Evolutionary conservation across 83 land plant species (phyloP).

Genomic region (Isoetes engelmannii): DNA sequence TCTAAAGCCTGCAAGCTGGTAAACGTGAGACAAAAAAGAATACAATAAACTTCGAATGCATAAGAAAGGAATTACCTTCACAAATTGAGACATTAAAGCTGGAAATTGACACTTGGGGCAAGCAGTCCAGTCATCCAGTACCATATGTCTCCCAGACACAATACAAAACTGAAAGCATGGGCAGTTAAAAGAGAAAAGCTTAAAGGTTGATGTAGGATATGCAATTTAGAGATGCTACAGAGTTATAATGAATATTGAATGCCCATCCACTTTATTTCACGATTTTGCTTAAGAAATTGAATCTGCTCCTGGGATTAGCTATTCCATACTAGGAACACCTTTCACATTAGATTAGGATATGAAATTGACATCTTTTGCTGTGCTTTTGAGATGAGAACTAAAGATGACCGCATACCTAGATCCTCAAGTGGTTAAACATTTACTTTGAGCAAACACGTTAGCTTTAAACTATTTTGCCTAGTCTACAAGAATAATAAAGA

Average conservation of each 20-base stretch:
- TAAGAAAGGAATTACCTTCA: conserved; percentile 15
- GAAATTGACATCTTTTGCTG: neutral
- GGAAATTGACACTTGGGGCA: conserved; percentile 41
- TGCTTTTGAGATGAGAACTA: too few relatives aligned
- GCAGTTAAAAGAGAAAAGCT: neutral
- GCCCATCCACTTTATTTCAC: neutral
- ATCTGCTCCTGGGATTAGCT: neutral
- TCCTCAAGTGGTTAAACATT: too few relatives aligned
- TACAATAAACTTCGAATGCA: neutral
- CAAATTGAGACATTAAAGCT: conserved; percentile 25
- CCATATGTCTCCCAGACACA: conserved; percentile 40
- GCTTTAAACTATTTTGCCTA: too few relatives aligned
- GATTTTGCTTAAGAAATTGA: neutral
- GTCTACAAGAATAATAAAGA: too few relatives aligned
- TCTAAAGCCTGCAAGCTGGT: neutral
- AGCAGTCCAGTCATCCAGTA: conserved; percentile 32
- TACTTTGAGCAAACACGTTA: too few relatives aligned
- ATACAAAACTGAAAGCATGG: conserved; percentile 29
- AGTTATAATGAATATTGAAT: neutral
- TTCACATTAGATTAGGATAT: neutral
- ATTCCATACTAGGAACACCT: neutral
- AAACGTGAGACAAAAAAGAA: neutral
- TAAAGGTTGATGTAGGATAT: neutral
- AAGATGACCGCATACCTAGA: too few relatives aligned
- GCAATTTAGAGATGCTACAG: neutral